phyloP scores from a whole-genome alignment of 257 asterid genomes.

The Anisodus acutangulus region DNA sequence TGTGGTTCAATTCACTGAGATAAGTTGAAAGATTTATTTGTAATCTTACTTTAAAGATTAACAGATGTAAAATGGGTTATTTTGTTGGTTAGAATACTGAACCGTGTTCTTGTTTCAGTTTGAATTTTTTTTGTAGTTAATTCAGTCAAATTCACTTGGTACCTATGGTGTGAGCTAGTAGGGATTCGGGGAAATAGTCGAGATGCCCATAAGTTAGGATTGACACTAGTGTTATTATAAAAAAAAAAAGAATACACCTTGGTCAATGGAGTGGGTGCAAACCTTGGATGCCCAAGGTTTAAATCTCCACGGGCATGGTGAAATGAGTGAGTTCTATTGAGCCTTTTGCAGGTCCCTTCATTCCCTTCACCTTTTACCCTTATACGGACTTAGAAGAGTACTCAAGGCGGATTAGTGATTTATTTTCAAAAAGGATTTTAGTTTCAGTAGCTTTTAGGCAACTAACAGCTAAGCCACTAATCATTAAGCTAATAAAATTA shows the following conservation, averaged over 20 bases:
- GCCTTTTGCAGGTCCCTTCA: too few relatives aligned
- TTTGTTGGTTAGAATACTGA: background rate
- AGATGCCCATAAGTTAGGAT: background rate
- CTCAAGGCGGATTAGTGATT: too few relatives aligned
- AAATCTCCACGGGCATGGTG: too few relatives aligned
- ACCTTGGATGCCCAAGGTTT: too few relatives aligned
- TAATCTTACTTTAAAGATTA: background rate
- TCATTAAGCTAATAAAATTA: too few relatives aligned
- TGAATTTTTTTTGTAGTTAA: background rate
- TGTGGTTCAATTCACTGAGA: background rate
- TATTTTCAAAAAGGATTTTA: too few relatives aligned
- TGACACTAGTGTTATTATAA: background rate
- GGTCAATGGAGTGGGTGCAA: background rate
- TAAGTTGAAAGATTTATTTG: background rate
- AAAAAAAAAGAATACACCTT: too few relatives aligned
- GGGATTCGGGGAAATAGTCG: background rate
- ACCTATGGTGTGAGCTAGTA: background rate
- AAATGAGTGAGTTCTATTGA: too few relatives aligned
- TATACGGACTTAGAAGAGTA: too few relatives aligned
- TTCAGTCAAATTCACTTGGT: background rate
- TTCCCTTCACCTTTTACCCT: too few relatives aligned
- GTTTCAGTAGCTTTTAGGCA: too few relatives aligned
- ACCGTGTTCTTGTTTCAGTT: conserved; percentile 3
- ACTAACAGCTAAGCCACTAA: too few relatives aligned
- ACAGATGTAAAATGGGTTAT: background rate